Evolutionary conservation across 345 rosid species (phyloP).

Genomic region (Turritis glabra): DNA sequence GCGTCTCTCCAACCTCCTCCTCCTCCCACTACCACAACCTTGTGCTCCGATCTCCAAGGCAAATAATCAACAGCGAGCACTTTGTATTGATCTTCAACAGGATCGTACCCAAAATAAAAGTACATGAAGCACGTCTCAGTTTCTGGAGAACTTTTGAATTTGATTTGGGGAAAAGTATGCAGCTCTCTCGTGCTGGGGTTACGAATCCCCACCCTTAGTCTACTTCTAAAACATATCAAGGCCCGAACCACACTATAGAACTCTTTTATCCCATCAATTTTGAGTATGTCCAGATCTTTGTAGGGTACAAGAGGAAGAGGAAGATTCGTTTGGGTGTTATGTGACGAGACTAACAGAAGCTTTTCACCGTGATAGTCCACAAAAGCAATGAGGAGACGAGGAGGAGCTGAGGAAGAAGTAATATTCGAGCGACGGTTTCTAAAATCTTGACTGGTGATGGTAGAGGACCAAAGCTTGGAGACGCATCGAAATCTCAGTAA

Average conservation of each 20-base stretch:
- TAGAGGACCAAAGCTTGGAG: conserved; percentile 4
- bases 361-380: neutral
- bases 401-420: neutral
- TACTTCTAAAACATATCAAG: too few species aligned
- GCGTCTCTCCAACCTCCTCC: conserved; percentile 12
- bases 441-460: neutral
- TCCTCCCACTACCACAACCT: neutral
- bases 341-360: neutral
- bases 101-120: neutral
- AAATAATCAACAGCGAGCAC: neutral
- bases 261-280: neutral
- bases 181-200: too few species aligned
- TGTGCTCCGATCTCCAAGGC: neutral
- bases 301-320: neutral
- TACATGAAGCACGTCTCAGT: too few species aligned
- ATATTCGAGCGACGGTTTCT: neutral
- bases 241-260: neutral
- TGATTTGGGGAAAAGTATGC: too few species aligned
- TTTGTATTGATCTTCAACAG: conserved; percentile 8
- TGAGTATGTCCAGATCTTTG: neutral
- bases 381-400: neutral
- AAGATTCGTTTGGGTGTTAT: neutral
- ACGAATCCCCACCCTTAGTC: neutral
- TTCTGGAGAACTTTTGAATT: too few species aligned
- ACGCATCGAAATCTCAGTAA: neutral